Conservation (phyloP, 306 rosid genomes). For the Ziziphus jujuba region DNA sequence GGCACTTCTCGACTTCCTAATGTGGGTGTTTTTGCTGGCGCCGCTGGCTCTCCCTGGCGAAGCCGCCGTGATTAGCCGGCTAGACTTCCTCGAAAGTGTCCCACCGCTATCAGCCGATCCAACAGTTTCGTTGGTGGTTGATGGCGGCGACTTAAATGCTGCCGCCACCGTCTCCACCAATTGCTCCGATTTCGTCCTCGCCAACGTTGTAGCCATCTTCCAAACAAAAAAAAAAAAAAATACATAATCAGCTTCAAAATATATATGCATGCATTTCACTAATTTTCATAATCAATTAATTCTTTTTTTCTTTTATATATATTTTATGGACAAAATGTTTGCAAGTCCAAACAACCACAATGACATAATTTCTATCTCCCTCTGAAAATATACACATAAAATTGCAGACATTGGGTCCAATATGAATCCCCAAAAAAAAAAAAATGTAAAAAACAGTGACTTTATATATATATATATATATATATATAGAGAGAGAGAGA, state of each 20-base stretch:
- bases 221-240: too few relatives aligned
- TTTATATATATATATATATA: too few relatives aligned
- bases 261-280: too few relatives aligned
- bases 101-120: slow-evolving; percentile 29
- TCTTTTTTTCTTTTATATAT: too few relatives aligned
- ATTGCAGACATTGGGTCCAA: background rate
- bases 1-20: slow-evolving; percentile 86
- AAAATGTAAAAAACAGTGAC: too few relatives aligned
- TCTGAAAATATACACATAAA: background rate
- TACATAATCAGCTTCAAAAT: too few relatives aligned
- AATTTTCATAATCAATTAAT: too few relatives aligned
- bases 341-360: too few relatives aligned
- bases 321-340: background rate
- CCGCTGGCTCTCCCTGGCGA: slow-evolving; percentile 57
- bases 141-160: slow-evolving; percentile 62
- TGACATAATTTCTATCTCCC: too few relatives aligned
- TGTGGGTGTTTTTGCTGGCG: slow-evolving; percentile 61
- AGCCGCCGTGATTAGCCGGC: slow-evolving; percentile 47
- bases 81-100: slow-evolving; percentile 64
- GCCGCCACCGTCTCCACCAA: slow-evolving; percentile 52
- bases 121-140: slow-evolving; percentile 31
- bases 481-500: too few relatives aligned
- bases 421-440: too few relatives aligned
- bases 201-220: slow-evolving; percentile 52
- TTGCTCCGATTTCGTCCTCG: slow-evolving; percentile 81